These are phyloP conservation scores for Termitomyces sp. DNA, from an alignment of 768 basidiomycete species.

Conservation along the genomic window DNA sequence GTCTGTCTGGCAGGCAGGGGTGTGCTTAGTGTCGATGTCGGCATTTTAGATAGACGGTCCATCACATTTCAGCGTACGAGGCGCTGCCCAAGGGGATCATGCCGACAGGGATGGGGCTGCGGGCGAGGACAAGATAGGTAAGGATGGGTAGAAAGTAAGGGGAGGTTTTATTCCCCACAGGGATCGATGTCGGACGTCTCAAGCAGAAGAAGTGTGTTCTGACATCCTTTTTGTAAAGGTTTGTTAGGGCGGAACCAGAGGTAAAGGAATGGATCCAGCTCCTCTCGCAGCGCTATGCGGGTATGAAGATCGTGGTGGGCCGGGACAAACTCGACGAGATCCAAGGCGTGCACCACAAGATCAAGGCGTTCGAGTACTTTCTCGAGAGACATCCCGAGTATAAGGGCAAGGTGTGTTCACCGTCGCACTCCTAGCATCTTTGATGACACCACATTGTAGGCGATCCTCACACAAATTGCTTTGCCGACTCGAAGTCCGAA, in stretches of 20 bases:
- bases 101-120: constrained; percentile 25
- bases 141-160: constrained; percentile 23
- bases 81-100: constrained; percentile 82
- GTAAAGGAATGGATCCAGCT: constrained; percentile 79
- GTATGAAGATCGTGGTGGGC: constrained; percentile 84
- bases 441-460: constrained; percentile 24
- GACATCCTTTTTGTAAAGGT: background rate
- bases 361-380: constrained; percentile 79
- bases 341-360: constrained; percentile 80
- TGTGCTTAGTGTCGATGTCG: constrained; percentile 88
- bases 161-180: constrained; percentile 81
- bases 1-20: constrained; percentile 78
- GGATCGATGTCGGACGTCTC: constrained; percentile 71
- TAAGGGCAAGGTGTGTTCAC: constrained; percentile 55
- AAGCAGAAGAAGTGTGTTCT: constrained; percentile 53
- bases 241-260: constrained; percentile 58
- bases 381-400: constrained; percentile 75
- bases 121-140: constrained; percentile 10
- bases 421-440: background rate
- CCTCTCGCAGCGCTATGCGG: constrained; percentile 75
- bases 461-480: constrained; percentile 83
- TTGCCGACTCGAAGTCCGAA: constrained; percentile 76
- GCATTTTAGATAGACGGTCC: constrained; percentile 83
- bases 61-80: constrained; percentile 73
- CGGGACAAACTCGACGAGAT: constrained; percentile 87